Conservation (phyloP, 805 yeast genomes). For the Nakazawaea ishiwadae region DNA sequence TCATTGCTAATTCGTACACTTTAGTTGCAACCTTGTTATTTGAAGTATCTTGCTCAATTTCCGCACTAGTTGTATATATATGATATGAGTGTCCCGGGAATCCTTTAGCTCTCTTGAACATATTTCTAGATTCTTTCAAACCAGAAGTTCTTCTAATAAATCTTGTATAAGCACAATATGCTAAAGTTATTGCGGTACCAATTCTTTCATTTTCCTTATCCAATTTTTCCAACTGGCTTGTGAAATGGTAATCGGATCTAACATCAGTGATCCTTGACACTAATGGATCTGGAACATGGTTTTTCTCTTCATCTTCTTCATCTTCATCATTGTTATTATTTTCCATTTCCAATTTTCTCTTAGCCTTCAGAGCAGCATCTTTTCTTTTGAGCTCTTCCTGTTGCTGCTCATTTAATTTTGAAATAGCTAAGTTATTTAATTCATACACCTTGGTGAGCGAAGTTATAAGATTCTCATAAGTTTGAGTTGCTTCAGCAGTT, state of each 20-base stretch:
- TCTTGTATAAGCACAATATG: constrained; percentile 67
- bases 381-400: constrained; percentile 4
- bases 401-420: constrained; percentile 18
- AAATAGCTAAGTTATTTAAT: constrained; percentile 19
- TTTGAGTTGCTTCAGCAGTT: constrained; percentile 41
- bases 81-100: constrained; percentile 63
- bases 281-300: constrained; percentile 13
- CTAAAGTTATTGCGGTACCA: constrained; percentile 49
- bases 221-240: constrained; percentile 20
- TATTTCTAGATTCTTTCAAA: constrained; percentile 63
- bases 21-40: constrained; percentile 66
- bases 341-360: constrained; percentile 14
- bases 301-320: constrained; percentile 13
- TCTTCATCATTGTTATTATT: constrained; percentile 7
- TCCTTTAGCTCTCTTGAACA: constrained; percentile 69
- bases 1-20: constrained; percentile 77
- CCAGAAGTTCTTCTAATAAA: constrained; percentile 60
- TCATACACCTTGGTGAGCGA: constrained; percentile 34
- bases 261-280: not conserved
- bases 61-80: constrained; percentile 76
- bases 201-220: constrained; percentile 15
- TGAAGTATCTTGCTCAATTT: constrained; percentile 67
- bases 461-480: constrained; percentile 48
- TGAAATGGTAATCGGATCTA: constrained; percentile 17
- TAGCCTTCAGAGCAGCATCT: constrained; percentile 10